Percentiles rank a stretch among this genome's conserved stretches.
Evolutionary conservation across 257 asterid species (phyloP).

Genomic region (Capsicum rhomboideum): DNA sequence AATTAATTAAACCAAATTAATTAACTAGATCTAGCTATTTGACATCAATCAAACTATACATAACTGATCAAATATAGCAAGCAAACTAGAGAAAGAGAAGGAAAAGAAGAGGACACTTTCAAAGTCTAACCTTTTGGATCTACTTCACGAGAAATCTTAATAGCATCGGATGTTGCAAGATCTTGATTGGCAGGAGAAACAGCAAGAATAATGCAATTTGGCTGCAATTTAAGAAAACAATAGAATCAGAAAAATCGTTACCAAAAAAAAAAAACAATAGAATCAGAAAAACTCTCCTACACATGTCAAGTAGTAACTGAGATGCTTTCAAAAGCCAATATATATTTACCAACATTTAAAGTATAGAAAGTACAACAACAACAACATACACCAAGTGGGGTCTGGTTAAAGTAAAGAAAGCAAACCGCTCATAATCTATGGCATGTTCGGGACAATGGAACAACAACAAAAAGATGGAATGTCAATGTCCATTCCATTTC

Average conservation of each 20-base stretch:
- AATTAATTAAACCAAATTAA: neutral
- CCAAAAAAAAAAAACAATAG: neutral
- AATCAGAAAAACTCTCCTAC: neutral
- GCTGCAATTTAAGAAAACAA: constrained; percentile 8
- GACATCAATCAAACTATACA: neutral
- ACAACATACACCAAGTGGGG: too few relatives aligned
- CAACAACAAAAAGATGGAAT: too few relatives aligned
- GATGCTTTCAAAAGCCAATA: neutral
- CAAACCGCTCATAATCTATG: neutral
- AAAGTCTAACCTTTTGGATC: constrained; percentile 19
- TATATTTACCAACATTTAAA: neutral
- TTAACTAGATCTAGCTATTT: neutral
- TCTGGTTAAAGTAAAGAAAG: neutral
- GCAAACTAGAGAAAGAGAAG: neutral
- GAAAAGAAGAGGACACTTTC: neutral
- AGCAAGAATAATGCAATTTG: constrained; percentile 23
- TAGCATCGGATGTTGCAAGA: constrained; percentile 27
- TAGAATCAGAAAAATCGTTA: neutral
- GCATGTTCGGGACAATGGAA: neutral
- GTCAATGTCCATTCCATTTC: neutral
- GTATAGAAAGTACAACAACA: neutral
- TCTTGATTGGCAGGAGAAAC: constrained; percentile 28
- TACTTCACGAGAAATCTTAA: constrained; percentile 25
- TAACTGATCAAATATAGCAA: neutral
- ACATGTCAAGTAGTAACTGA: neutral